Base-by-base conservation (phyloP, 2,329 filamentous ascomycete species). In the Ophiosphaerella narmari region DNA sequence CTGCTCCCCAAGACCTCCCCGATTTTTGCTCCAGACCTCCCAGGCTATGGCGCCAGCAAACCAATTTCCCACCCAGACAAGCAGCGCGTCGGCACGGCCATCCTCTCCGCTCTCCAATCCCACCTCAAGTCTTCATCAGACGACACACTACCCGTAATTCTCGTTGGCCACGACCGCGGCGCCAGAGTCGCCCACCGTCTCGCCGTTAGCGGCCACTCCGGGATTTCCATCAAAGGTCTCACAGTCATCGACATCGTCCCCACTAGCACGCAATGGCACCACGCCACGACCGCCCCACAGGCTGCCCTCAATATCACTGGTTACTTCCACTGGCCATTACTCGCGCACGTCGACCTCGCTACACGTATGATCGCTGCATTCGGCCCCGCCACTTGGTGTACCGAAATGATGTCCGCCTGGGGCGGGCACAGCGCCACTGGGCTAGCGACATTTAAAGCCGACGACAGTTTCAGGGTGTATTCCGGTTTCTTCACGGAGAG, bases 251-350 rank as follows among this genome's bases (percentile, higher is more conserved):
- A 71, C 14, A 71, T 72, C 16, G 67, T 78, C 35, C 83, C 82
- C 2, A 84, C 81, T 0, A 73, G 81, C 9, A 75, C 75, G 5
- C 83, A 83, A 78, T 85, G 78, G 68, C 69, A 71, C 41, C 66
- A 74, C 13, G 76, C 75, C 3, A 56, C 76, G 43, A 65, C 67
- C 41, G 66, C 74, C 4, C 57, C 73, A 4, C 65, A 67, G 0
- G 79, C 82, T 2, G 52, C 52, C 3, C 61, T 63, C 50, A 78
- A 80, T 1, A 72, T 71, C 24, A 51, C 58, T 6, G 74, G 75
- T 0, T 84, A 83, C 63, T 84, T 79, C 58, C 82, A 85, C 66
- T 85, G 82, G 82, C 83, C 82, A 44, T 79, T 85, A 54, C 74
- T 85, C 16, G 80, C 83, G 7, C 82, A 85, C 60, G 63, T 70